These are phyloP conservation scores for Plenodomus biglobosus DNA, from an alignment of 2,329 filamentous ascomycete species.

Conservation along the genomic window DNA sequence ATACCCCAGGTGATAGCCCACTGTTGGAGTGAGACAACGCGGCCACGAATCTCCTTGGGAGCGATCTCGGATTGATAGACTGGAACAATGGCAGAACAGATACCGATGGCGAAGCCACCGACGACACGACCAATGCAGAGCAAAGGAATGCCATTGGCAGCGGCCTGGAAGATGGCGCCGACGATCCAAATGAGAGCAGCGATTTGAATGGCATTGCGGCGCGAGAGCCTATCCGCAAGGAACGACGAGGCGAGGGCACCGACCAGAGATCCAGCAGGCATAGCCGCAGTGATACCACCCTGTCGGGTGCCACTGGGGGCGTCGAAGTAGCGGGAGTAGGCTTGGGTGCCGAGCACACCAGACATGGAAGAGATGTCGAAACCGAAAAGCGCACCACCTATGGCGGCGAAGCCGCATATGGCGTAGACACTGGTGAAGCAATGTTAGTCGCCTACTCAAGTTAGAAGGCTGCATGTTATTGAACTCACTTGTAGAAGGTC, in stretches of 20 bases:
- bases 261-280: constrained; percentile 54
- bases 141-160: constrained; percentile 43
- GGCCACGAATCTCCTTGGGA: constrained; percentile 51
- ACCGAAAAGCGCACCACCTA: constrained; percentile 50
- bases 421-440: constrained; percentile 5
- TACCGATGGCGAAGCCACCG: constrained; percentile 83
- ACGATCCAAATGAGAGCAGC: constrained; percentile 51
- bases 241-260: constrained; percentile 51
- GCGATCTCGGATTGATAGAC: constrained; percentile 89
- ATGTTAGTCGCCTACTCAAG: not conserved
- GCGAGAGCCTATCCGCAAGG: constrained; percentile 51
- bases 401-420: constrained; percentile 62
- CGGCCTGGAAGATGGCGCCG: constrained; percentile 46
- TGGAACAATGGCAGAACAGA: constrained; percentile 87
- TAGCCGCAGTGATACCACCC: constrained; percentile 51
- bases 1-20: constrained; percentile 64
- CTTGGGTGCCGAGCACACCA: constrained; percentile 43
- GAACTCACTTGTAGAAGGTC: constrained; percentile 40
- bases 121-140: constrained; percentile 65
- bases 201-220: constrained; percentile 48
- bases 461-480: constrained; percentile 53
- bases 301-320: constrained; percentile 39
- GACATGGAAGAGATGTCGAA: constrained; percentile 47
- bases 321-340: constrained; percentile 44
- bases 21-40: constrained; percentile 66